Base-by-base conservation (phyloP, 495 filamentous ascomycete genomes). In the Neurospora tetrasperma region DNA sequence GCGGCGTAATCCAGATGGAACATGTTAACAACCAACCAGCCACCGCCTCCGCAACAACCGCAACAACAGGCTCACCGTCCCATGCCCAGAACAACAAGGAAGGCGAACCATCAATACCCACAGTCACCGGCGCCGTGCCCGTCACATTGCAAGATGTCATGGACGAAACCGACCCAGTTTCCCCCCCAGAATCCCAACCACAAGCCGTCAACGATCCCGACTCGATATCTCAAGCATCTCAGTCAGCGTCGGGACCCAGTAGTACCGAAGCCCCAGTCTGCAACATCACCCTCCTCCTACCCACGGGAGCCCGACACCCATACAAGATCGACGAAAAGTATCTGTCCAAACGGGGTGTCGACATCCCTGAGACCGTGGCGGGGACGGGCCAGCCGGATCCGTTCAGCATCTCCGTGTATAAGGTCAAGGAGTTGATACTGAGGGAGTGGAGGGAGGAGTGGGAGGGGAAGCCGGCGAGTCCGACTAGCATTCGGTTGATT, bases 391-490 rank as follows among this genome's bases (percentile, higher is more conserved):
- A 75, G 41, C 85, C 90, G 77, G 93, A 97, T 79, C 94, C 94
- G 2, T 93, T 92, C 77, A 90, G 90, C 77, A 93, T 97, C 82
- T 96, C 91, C 76, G 89, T 96, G 16, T 97, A 97, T 78, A 95
- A 92, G 9, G 79, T 97, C 70, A 97, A 97, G 81, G 94, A 97
- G 79, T 82, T 97, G 80, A 96, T 97, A 74, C 88, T 94, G 86
- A 84, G 92, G 76, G 94, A 96, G 76, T 97, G 94, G 94, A 86
- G 92, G 75, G 89, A 90, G 75, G 94, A 97, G 78, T 97, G 94
- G 94, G 94, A 97, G 78, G 83, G 89, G 20, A 89, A 91, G 75
- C 94, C 94, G 0, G 88, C 92, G 40, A 93, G 90, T 75, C 94
- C 94, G 9, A 93, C 89, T 74, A 90, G 89, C 23, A 97, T 97